phyloP scores from a whole-genome alignment of 2,329 filamentous ascomycete genomes.

The Cladophialophora bantiana region DNA sequence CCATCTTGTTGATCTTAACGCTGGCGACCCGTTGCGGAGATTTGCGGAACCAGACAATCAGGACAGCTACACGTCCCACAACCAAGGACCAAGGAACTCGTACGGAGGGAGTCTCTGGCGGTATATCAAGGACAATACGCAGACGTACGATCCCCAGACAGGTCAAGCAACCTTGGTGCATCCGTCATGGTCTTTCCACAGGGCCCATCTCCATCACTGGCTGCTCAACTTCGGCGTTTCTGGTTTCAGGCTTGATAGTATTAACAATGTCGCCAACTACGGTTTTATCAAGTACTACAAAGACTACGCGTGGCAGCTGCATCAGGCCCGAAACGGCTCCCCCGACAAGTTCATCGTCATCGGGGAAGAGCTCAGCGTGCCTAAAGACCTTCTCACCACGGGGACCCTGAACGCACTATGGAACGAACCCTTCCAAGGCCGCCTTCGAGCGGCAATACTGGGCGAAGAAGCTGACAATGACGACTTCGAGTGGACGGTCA shows the following conservation, averaged over 20 bases:
- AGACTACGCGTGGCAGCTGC: not conserved
- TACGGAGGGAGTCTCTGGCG: constrained; percentile 9
- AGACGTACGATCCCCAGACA: constrained; percentile 10
- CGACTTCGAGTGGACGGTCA: constrained; percentile 15
- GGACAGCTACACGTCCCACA: constrained; percentile 6
- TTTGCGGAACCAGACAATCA: not conserved
- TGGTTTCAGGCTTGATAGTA: constrained; percentile 3
- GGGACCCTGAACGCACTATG: constrained; percentile 7
- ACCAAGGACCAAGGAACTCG: constrained; percentile 11
- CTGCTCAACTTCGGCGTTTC: not conserved
- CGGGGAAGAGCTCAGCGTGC: constrained; percentile 11
- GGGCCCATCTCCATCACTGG: constrained; percentile 7
- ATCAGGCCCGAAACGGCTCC: not conserved
- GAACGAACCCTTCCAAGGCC: constrained; percentile 11
- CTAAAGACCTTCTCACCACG: constrained; percentile 3
- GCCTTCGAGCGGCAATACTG: constrained; percentile 1
- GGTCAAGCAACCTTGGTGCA: not conserved
- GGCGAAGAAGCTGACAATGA: not conserved
- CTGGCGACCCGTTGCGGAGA: not conserved
- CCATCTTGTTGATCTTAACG: not conserved
- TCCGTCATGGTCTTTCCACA: constrained; percentile 13
- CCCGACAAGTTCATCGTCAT: constrained; percentile 14
- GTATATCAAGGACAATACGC: not conserved
- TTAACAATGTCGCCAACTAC: constrained; percentile 10
- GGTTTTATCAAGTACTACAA: constrained; percentile 10